phyloP scores from a whole-genome alignment of 176 grass and related monocot species.

The Oryza glumipatula region DNA sequence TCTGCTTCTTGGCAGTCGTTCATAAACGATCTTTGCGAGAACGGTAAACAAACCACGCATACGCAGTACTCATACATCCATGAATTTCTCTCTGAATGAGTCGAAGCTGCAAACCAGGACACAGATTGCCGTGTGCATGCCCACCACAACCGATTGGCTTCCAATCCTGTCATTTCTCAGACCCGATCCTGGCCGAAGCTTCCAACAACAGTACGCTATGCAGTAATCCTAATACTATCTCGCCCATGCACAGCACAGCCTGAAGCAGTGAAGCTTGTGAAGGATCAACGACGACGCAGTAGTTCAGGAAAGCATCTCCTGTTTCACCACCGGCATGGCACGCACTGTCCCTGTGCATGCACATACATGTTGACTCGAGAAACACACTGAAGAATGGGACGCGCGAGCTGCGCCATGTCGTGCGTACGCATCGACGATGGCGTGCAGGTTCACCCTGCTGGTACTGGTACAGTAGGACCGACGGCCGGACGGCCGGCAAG shows the following conservation, averaged over 20 bases:
- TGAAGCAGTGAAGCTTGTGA: background rate
- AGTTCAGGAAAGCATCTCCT: background rate
- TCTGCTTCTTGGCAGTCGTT: conserved; percentile 1
- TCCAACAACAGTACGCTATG: conserved; percentile 20
- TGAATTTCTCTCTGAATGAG: background rate
- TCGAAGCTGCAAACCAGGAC: background rate
- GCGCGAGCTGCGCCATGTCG: background rate
- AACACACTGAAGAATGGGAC: background rate
- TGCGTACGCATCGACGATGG: background rate
- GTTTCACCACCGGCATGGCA: background rate
- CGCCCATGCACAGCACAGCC: background rate
- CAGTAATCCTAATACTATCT: background rate
- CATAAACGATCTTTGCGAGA: background rate
- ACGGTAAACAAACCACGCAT: background rate
- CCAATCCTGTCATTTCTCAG: background rate
- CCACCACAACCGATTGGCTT: conserved; percentile 26
- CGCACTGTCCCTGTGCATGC: background rate
- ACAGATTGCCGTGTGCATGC: conserved; percentile 26
- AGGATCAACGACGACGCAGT: background rate
- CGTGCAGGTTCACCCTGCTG: conserved; percentile 22
- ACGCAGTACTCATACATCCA: background rate
- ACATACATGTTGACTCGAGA: conserved; percentile 23
- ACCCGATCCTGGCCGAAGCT: conserved; percentile 27
- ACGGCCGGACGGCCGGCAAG: background rate
- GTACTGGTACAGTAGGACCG: background rate